Base-by-base conservation (phyloP, 2,329 filamentous ascomycete species). In the Penicillium griseofulvum region DNA sequence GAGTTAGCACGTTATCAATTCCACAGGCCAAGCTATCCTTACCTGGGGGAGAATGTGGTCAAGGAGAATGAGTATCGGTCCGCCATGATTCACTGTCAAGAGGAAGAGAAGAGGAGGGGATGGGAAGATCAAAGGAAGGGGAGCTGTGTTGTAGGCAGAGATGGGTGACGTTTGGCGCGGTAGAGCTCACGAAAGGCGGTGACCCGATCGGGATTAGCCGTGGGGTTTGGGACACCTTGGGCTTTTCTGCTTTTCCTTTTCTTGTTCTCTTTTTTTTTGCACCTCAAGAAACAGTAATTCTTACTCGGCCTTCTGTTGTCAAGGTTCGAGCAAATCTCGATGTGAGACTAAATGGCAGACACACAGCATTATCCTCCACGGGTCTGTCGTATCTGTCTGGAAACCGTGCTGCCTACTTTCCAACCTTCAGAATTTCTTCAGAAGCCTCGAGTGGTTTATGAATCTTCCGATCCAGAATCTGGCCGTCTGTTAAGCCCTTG, bases 21-120 rank as follows among this genome's bases (percentile, higher is more conserved):
- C 55, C 56, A 28, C 36, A 55, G 50, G 43, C 53, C 54, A 33
- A 58, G 54, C 62, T 59, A 66, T 65, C 63, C 66, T 62, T 71
- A 72, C 94, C 93, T 99, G 76, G 94, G 94, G 72, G 94, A 97
- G 87, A 99, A 99, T 64, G 94, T 99, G 63, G 94, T 99, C 75
- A 99, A 85, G 57, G 94, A 99, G 87, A 99, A 99, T 53, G 93
- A 97, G 80, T 99, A 99, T 82, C 94, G 85, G 79, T 99, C 94
- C 72, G 94, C 93, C 93, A 99, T 99, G 74, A 52, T 63, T 47
- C 37, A 54, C 59, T 57, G 50, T 59, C 47, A 54, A 52, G 33
- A 52, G 48, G 45, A 60, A 52, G 50, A 55, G 47, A 52, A 41
- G 52, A 63, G 29, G 50, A 55, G 55, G 36, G 36, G 52, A 59